Evolutionary conservation across 2,329 filamentous ascomycete species (phyloP).

Genomic region (Neodidymelliopsis sp.): DNA sequence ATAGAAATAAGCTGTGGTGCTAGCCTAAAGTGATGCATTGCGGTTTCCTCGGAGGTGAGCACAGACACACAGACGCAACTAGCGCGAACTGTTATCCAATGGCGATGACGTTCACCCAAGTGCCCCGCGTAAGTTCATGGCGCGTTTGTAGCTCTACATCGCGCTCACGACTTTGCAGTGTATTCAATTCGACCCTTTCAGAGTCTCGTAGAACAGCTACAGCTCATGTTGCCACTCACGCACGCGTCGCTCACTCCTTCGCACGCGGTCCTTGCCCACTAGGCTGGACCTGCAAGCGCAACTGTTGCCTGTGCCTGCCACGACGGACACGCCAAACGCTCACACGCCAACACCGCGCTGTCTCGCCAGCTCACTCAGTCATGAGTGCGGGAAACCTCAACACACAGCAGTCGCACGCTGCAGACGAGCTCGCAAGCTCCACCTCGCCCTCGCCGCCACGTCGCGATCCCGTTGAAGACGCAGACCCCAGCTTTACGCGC

Average conservation of each 20-base stretch:
- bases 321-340: constrained; percentile 25
- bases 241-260: constrained; percentile 23
- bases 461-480: constrained; percentile 55
- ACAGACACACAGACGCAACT: background rate
- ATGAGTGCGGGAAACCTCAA: constrained; percentile 45
- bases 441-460: constrained; percentile 43
- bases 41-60: constrained; percentile 13
- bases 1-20: too few species aligned
- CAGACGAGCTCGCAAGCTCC: constrained; percentile 39
- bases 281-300: constrained; percentile 29
- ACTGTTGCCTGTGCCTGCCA: constrained; percentile 34
- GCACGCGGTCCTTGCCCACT: constrained; percentile 32
- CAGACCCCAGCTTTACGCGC: constrained; percentile 53
- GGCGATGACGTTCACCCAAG: constrained; percentile 12
- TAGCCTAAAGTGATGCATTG: constrained; percentile 1
- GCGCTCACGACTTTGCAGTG: constrained; percentile 75
- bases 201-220: constrained; percentile 12
- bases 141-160: constrained; percentile 69
- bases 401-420: constrained; percentile 44
- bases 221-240: constrained; percentile 38
- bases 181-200: constrained; percentile 7
- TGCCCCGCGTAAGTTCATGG: constrained; percentile 20
- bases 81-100: constrained; percentile 12
- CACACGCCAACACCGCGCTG: constrained; percentile 23
- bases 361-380: constrained; percentile 29